Evolutionary conservation across 2,329 filamentous ascomycete species (phyloP).

Genomic region (Penicillium polonicum): DNA sequence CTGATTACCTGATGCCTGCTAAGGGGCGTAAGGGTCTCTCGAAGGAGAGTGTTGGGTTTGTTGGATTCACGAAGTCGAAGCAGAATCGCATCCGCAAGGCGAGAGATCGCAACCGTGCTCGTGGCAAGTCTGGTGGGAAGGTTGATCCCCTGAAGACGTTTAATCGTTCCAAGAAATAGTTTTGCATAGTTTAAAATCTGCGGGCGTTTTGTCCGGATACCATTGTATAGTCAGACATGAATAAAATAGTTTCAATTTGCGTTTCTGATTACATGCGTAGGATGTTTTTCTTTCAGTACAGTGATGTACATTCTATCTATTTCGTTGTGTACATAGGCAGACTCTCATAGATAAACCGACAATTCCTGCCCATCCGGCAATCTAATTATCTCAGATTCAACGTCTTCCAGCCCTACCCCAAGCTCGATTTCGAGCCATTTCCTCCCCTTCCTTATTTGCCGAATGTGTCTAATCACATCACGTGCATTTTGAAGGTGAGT

Average conservation of each 20-base stretch:
- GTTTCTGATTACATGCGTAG: neutral
- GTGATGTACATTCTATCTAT: neutral
- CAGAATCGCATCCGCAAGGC: slow-evolving; percentile 54
- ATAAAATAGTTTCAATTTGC: slow-evolving; percentile 18
- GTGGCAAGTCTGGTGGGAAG: slow-evolving; percentile 55
- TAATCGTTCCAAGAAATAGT: slow-evolving; percentile 55
- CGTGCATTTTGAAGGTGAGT: slow-evolving; percentile 27
- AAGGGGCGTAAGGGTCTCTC: slow-evolving; percentile 69
- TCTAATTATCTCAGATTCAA: slow-evolving; percentile 19
- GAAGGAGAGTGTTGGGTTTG: slow-evolving; percentile 69
- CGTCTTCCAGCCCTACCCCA: slow-evolving; percentile 26
- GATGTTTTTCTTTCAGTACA: neutral
- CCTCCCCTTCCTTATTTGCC: slow-evolving; percentile 33
- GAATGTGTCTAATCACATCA: slow-evolving; percentile 34
- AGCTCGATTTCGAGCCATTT: slow-evolving; percentile 40
- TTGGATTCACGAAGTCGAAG: slow-evolving; percentile 58
- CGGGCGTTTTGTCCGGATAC: slow-evolving; percentile 12
- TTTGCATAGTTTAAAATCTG: slow-evolving; percentile 11
- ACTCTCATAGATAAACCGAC: slow-evolving; percentile 3
- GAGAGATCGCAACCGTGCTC: slow-evolving; percentile 45
- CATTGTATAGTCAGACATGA: slow-evolving; percentile 14
- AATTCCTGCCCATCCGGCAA: slow-evolving; percentile 20
- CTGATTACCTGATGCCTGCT: slow-evolving; percentile 84
- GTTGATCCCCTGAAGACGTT: slow-evolving; percentile 87
- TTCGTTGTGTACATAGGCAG: neutral